Conservation (phyloP, 177 flowering plant species). For the Tripterygium wilfordii region DNA sequence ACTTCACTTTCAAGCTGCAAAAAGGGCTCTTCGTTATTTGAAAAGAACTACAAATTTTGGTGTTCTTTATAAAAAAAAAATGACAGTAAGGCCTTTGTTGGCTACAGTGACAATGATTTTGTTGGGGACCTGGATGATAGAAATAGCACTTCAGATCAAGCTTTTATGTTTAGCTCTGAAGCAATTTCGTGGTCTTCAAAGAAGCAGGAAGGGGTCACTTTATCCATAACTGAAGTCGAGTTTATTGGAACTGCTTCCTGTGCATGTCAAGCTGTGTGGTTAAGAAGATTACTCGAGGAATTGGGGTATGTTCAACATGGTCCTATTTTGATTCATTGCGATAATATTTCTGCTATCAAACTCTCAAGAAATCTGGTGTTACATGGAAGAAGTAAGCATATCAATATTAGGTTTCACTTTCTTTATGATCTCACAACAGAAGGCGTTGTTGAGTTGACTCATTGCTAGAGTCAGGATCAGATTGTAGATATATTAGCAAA, state of each 20-base stretch:
- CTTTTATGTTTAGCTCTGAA: too few relatives aligned
- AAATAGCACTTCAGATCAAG: too few relatives aligned
- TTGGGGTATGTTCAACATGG: not conserved
- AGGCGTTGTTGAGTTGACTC: too few relatives aligned
- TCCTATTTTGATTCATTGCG: slow-evolving; percentile 1
- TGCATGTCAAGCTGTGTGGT: slow-evolving; percentile 13
- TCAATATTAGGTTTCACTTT: slow-evolving; percentile 8
- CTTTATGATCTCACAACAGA: not conserved
- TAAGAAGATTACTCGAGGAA: slow-evolving; percentile 1
- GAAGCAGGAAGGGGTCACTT: too few relatives aligned
- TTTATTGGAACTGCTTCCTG: slow-evolving; percentile 6
- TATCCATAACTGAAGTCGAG: slow-evolving; percentile 9
- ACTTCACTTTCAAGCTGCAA: too few relatives aligned
- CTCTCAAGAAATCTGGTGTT: slow-evolving; percentile 11
- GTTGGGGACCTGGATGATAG: too few relatives aligned
- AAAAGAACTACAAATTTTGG: too few relatives aligned
- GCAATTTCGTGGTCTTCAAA: too few relatives aligned
- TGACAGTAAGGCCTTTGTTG: too few relatives aligned
- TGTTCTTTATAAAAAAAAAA: too few relatives aligned
- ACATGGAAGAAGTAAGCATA: slow-evolving; percentile 12
- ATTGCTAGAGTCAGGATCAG: not conserved
- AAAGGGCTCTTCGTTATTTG: too few relatives aligned
- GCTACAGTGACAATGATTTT: too few relatives aligned
- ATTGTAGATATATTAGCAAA: slow-evolving; percentile 1
- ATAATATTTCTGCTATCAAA: slow-evolving; percentile 11